Evolutionary conservation across 2,329 filamentous ascomycete species (phyloP).

Genomic region (Clonostachys rosea): DNA sequence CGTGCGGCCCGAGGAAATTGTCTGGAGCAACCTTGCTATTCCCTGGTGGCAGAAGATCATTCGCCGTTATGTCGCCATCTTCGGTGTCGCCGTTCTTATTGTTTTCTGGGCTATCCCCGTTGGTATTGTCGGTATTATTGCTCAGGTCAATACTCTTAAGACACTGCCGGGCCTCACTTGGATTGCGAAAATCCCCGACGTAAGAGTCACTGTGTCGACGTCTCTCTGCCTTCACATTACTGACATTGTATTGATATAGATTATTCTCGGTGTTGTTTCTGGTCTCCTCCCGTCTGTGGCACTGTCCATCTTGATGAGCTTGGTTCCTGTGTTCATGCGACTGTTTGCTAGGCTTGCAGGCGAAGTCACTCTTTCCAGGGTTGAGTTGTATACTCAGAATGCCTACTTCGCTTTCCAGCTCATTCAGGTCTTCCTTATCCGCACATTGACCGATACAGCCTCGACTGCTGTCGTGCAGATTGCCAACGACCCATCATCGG

Average conservation of each 20-base stretch:
- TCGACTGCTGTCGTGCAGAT: constrained; percentile 63
- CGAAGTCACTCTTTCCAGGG: constrained; percentile 70
- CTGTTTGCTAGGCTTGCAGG: constrained; percentile 72
- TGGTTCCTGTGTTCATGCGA: constrained; percentile 66
- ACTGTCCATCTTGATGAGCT: constrained; percentile 75
- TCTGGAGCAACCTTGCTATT: constrained; percentile 74
- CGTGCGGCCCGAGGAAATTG: constrained; percentile 72
- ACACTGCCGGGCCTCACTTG: constrained; percentile 67
- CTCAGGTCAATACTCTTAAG: constrained; percentile 73
- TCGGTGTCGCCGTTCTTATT: constrained; percentile 67
- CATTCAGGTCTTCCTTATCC: constrained; percentile 88
- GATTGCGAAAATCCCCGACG: constrained; percentile 63
- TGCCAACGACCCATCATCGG: constrained; percentile 52
- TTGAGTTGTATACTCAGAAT: constrained; percentile 88
- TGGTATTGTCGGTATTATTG: constrained; percentile 77
- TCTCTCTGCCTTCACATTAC: background rate
- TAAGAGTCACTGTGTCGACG: constrained; percentile 6
- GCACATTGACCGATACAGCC: constrained; percentile 76
- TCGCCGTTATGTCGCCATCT: constrained; percentile 58
- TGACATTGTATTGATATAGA: constrained; percentile 3
- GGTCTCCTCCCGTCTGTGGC: constrained; percentile 78
- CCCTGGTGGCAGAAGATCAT: constrained; percentile 73
- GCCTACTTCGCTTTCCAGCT: constrained; percentile 90
- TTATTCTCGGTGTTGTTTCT: constrained; percentile 73
- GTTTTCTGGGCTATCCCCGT: constrained; percentile 81